A percentile compares a stretch with the other conserved stretches of the same genome.
Evolutionary conservation across 257 asterid species (phyloP).

Genomic region (Paraleonurus japonicus): DNA sequence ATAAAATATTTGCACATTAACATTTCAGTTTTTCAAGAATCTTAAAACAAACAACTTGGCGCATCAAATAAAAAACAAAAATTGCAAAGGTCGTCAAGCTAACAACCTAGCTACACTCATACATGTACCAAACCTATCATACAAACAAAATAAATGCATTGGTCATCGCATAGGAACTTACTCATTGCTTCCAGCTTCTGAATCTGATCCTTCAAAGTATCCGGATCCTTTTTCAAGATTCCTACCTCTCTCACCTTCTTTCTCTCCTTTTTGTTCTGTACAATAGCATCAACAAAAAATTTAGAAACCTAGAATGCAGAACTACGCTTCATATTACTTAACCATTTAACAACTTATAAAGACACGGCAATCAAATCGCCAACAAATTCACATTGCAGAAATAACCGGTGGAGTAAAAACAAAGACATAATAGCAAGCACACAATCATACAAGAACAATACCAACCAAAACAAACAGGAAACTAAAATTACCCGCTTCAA

Average conservation of each 20-base stretch:
- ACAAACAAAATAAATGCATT: neutral
- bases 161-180: constrained; percentile 36
- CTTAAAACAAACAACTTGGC: neutral
- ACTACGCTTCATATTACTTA: constrained; percentile 1
- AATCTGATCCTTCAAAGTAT: constrained; percentile 72
- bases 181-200: constrained; percentile 84
- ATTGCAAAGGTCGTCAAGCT: constrained; percentile 4
- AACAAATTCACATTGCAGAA: neutral
- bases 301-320: constrained; percentile 4
- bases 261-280: constrained; percentile 89
- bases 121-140: neutral
- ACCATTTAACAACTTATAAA: neutral
- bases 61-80: neutral
- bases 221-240: constrained; percentile 91
- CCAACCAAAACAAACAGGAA: neutral
- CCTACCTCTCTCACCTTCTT: constrained; percentile 98
- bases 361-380: neutral
- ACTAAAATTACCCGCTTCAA: constrained; percentile 66
- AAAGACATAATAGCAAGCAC: neutral
- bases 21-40: neutral
- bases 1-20: neutral
- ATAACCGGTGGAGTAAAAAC: neutral
- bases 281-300: constrained; percentile 8
- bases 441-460: neutral
- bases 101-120: neutral